These are phyloP conservation scores for Oryza officinalis DNA, from an alignment of 176 grass and related monocot genomes.

Conservation along the genomic window DNA sequence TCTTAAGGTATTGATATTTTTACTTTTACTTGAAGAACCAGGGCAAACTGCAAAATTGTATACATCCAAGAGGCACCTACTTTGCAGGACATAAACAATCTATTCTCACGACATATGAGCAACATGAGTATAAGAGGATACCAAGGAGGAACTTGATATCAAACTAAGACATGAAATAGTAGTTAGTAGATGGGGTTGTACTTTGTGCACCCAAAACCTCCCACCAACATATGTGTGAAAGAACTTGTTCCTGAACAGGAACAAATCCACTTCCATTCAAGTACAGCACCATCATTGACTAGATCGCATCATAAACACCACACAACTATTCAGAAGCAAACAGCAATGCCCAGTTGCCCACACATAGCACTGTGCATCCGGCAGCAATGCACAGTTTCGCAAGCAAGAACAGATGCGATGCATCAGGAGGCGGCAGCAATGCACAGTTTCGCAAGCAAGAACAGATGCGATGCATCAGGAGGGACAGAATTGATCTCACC, in stretches of 20 bases:
- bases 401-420: neutral
- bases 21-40: neutral
- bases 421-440: neutral
- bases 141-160: neutral
- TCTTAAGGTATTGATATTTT: neutral
- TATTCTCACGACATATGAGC: neutral
- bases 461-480: neutral
- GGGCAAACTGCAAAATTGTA: neutral
- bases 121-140: neutral
- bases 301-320: neutral
- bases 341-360: neutral
- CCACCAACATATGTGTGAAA: neutral
- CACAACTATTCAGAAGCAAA: neutral
- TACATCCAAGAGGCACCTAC: neutral
- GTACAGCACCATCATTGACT: neutral
- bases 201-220: neutral
- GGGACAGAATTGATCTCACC: conserved; percentile 25
- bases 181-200: too few species aligned
- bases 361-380: neutral
- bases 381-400: neutral
- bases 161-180: neutral
- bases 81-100: neutral
- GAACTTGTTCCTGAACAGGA: neutral
- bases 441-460: neutral
- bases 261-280: neutral